Evolutionary conservation across 176 grass and related monocot genomes (phyloP).

Genomic region (Carex cristatella): DNA sequence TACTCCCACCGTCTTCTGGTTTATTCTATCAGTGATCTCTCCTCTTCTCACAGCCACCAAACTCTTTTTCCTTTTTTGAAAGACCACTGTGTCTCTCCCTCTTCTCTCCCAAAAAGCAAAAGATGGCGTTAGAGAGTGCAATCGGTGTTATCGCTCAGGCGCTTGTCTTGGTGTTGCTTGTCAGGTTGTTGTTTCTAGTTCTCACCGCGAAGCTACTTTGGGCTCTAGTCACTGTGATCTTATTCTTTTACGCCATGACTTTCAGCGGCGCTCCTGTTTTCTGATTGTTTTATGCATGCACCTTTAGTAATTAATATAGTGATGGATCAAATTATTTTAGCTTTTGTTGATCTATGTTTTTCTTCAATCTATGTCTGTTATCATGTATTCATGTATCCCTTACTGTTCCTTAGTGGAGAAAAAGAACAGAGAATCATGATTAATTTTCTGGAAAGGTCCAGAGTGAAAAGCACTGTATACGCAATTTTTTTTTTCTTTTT

Average conservation of each 20-base stretch:
- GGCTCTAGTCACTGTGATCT: slow-evolving; percentile 54
- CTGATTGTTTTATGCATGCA: neutral
- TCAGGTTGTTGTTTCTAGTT: slow-evolving; percentile 74
- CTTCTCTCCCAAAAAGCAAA: neutral
- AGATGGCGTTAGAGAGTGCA: slow-evolving; percentile 53
- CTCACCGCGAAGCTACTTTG: slow-evolving; percentile 60
- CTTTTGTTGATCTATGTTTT: neutral
- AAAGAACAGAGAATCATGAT: neutral
- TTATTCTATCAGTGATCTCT: neutral
- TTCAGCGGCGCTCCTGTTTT: slow-evolving; percentile 10
- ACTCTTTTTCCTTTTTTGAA: neutral
- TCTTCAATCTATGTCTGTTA: no score
- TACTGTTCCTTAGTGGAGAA: neutral
- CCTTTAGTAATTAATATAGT: neutral
- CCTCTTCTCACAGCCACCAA: neutral
- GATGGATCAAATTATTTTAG: neutral
- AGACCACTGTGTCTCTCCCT: no score
- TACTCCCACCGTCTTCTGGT: slow-evolving; percentile 2
- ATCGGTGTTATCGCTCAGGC: slow-evolving; percentile 49
- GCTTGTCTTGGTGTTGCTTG: slow-evolving; percentile 66
- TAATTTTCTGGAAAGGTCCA: neutral
- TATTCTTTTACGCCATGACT: slow-evolving; percentile 55
- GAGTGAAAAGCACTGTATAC: neutral
- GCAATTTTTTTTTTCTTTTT: no score
- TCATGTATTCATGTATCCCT: neutral